Evolutionary conservation across 2,329 filamentous ascomycete species (phyloP).

Genomic region (Penicillium brevicompactum): DNA sequence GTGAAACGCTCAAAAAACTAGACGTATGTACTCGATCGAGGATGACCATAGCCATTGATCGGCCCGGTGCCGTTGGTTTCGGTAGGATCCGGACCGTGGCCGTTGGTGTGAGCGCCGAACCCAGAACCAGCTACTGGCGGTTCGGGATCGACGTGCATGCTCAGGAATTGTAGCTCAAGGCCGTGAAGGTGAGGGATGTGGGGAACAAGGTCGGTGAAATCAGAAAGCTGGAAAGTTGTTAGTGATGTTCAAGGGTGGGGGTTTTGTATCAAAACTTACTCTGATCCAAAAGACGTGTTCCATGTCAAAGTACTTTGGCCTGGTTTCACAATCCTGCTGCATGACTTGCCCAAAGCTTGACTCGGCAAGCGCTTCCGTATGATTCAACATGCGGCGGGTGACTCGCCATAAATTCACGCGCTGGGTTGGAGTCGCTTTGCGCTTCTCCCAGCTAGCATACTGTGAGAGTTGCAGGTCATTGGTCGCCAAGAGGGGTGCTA

Average conservation of each 20-base stretch:
- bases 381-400: constrained; percentile 48
- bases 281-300: constrained; percentile 55
- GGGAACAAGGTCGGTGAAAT: constrained; percentile 53
- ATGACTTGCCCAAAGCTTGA: constrained; percentile 43
- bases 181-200: constrained; percentile 51
- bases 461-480: constrained; percentile 53
- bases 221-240: constrained; percentile 43
- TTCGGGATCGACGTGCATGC: constrained; percentile 46
- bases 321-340: constrained; percentile 45
- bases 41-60: constrained; percentile 39
- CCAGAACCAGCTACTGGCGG: constrained; percentile 28
- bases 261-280: constrained; percentile 32
- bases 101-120: constrained; percentile 31
- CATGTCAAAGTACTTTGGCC: constrained; percentile 52
- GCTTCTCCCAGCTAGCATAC: constrained; percentile 51
- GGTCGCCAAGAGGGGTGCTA: constrained; percentile 51
- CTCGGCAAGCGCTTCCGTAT: constrained; percentile 42
- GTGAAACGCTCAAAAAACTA: constrained; percentile 32
- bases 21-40: constrained; percentile 44
- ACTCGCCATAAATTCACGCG: constrained; percentile 51
- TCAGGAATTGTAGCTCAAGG: constrained; percentile 40
- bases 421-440: constrained; percentile 45
- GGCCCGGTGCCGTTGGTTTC: constrained; percentile 31
- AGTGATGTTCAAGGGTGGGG: constrained; percentile 3
- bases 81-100: constrained; percentile 28